Evolutionary conservation across 805 yeast species (phyloP).

Genomic region (Saturnispora quitensis): DNA sequence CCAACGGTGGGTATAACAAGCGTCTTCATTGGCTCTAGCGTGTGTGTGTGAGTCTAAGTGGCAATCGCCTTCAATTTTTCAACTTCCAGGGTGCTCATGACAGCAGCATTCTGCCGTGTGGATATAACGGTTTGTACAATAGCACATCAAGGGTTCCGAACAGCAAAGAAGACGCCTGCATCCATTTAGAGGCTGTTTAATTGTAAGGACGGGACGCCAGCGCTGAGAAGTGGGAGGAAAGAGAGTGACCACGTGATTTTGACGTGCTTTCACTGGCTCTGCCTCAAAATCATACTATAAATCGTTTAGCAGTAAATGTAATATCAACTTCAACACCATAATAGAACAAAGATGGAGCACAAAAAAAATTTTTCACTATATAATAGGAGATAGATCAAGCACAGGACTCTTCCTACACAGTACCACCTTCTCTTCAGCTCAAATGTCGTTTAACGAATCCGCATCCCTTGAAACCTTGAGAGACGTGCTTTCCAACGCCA

Average conservation of each 20-base stretch:
- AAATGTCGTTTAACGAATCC: slow-evolving; percentile 21
- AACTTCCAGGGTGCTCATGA: neutral
- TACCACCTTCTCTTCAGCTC: neutral
- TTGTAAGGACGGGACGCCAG: too few species aligned
- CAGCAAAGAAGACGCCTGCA: too few species aligned
- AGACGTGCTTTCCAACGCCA: slow-evolving; percentile 55
- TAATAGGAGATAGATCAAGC: too few species aligned
- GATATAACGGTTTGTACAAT: neutral
- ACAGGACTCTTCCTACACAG: too few species aligned
- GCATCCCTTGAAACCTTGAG: slow-evolving; percentile 53
- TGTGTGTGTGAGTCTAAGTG: neutral
- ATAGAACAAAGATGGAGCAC: neutral
- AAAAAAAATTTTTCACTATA: neutral
- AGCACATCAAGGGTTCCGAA: too few species aligned
- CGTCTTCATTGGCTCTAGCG: slow-evolving; percentile 15
- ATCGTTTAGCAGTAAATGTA: neutral
- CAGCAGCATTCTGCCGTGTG: neutral
- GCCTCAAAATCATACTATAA: neutral
- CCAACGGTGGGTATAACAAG: slow-evolving; percentile 75
- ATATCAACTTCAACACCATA: neutral
- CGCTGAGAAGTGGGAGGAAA: too few species aligned
- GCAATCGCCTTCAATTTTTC: neutral
- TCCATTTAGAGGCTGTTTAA: too few species aligned
- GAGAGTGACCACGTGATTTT: neutral
- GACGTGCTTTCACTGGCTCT: neutral